These are phyloP conservation scores for Mycena vitilis DNA, from an alignment of 768 basidiomycete genomes.

Conservation along the genomic window DNA sequence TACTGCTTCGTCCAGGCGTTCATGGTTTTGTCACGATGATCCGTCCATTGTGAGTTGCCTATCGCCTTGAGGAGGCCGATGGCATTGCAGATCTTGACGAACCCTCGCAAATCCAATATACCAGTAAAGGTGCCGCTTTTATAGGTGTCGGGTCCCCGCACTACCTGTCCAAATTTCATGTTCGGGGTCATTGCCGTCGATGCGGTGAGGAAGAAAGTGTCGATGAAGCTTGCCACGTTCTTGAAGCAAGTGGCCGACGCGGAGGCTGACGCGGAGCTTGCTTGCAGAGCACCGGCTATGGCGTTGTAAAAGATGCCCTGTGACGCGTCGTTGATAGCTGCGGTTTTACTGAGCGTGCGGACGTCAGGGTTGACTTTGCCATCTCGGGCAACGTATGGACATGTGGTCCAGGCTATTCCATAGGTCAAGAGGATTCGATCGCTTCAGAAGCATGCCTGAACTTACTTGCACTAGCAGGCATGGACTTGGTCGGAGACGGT, in stretches of 20 bases:
- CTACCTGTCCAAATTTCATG: conserved; percentile 65
- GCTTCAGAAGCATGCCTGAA: conserved; percentile 14
- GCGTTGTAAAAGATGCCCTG: conserved; percentile 60
- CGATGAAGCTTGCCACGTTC: conserved; percentile 51
- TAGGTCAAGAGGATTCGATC: conserved; percentile 7
- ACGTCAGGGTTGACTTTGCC: conserved; percentile 70
- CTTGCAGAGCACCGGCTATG: conserved; percentile 48
- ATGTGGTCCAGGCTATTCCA: conserved; percentile 49
- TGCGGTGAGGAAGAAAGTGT: conserved; percentile 59
- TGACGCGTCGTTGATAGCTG: conserved; percentile 53
- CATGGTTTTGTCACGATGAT: conserved; percentile 52
- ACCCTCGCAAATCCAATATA: conserved; percentile 62
- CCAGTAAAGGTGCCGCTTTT: conserved; percentile 64
- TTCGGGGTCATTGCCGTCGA: conserved; percentile 64
- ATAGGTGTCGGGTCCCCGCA: conserved; percentile 60
- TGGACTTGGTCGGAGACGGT: conserved; percentile 58
- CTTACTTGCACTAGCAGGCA: conserved; percentile 66
- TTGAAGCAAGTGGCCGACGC: conserved; percentile 39
- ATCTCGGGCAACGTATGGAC: conserved; percentile 62
- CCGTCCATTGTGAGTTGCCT: conserved; percentile 54
- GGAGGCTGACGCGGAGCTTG: conserved; percentile 30
- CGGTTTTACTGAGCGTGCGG: conserved; percentile 54
- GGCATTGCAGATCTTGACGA: conserved; percentile 62
- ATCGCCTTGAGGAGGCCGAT: conserved; percentile 54
- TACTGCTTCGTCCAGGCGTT: conserved; percentile 57